Evolutionary conservation across 2,329 filamentous ascomycete species (phyloP).

Genomic region (Nigrospora oryzae): DNA sequence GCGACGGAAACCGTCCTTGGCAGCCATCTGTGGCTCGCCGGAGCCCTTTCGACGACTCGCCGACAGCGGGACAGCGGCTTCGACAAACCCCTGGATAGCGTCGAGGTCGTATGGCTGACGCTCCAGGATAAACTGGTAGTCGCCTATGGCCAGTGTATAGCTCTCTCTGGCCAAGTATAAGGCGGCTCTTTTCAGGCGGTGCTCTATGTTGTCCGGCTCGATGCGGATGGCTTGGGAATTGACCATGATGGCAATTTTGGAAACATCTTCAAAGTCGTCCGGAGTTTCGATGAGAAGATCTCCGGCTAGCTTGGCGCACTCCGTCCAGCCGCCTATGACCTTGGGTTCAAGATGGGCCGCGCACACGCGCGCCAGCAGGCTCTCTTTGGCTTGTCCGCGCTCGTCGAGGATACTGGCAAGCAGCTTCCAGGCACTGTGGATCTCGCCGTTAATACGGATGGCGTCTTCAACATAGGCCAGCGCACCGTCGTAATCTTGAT

Average conservation of each 20-base stretch:
- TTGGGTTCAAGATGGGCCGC: conserved; percentile 56
- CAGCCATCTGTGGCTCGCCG: conserved; percentile 19
- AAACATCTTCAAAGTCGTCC: conserved; percentile 32
- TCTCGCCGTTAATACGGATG: conserved; percentile 61
- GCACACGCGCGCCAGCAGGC: conserved; percentile 51
- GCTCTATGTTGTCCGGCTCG: conserved; percentile 47
- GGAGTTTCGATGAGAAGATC: conserved; percentile 37
- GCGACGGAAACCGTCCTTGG: conserved; percentile 38
- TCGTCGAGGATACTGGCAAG: conserved; percentile 54
- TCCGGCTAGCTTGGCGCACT: conserved; percentile 48
- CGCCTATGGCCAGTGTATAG: conserved; percentile 41
- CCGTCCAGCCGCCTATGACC: conserved; percentile 50
- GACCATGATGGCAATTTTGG: conserved; percentile 48
- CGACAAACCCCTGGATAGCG: conserved; percentile 46
- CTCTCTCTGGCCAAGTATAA: conserved; percentile 40
- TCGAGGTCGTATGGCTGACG: conserved; percentile 44
- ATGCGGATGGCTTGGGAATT: conserved; percentile 52
- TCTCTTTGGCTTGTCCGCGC: conserved; percentile 46
- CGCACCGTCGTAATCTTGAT: conserved; percentile 51
- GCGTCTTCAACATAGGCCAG: conserved; percentile 51
- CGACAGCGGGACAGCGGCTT: conserved; percentile 38
- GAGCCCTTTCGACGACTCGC: conserved; percentile 38
- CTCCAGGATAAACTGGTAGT: conserved; percentile 48
- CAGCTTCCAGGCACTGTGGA: conserved; percentile 56
- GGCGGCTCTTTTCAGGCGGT: conserved; percentile 50